Percentiles rank a stretch among this genome's conserved stretches.
Evolutionary conservation across 495 filamentous ascomycete species (phyloP).

Genomic region (Symbiotaphrina buchneri): DNA sequence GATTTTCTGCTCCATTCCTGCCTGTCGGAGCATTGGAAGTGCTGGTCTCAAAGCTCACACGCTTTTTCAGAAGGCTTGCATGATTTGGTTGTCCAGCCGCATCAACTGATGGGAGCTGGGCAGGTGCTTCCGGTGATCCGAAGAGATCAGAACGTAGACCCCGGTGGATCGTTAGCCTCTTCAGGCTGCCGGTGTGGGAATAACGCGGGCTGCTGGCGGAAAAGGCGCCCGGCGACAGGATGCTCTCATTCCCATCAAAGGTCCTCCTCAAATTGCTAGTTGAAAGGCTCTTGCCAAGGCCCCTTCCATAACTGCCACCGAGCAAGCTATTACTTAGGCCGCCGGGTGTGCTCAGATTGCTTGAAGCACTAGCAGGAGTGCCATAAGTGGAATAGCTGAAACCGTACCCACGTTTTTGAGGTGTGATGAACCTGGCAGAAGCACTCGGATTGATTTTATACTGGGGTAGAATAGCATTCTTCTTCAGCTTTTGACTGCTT

Average conservation of each 20-base stretch:
- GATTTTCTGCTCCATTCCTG: conserved; percentile 13
- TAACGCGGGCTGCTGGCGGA: conserved; percentile 40
- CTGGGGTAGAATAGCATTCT: conserved; percentile 57
- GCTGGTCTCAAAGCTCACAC: conserved; percentile 70
- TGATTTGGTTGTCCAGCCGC: conserved; percentile 14
- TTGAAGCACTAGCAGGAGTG: conserved; percentile 48
- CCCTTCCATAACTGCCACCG: conserved; percentile 31
- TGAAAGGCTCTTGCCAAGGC: conserved; percentile 37
- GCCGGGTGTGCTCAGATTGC: conserved; percentile 42
- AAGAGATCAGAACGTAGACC: conserved; percentile 62
- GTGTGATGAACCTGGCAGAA: conserved; percentile 55
- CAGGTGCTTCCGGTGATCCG: conserved; percentile 9
- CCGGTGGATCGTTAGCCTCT: conserved; percentile 77
- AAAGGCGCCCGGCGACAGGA: conserved; percentile 71
- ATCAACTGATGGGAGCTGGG: conserved; percentile 18
- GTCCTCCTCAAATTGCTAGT: conserved; percentile 45
- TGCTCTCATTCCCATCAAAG: conserved; percentile 49
- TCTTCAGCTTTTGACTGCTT: conserved; percentile 44
- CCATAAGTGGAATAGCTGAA: conserved; percentile 82
- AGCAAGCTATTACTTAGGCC: conserved; percentile 36
- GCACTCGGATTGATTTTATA: conserved; percentile 74
- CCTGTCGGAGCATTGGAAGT: conserved; percentile 11
- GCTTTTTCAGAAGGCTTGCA: conserved; percentile 39
- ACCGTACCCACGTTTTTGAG: conserved; percentile 61
- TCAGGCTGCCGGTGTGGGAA: conserved; percentile 43